A percentile compares a stretch with the other conserved stretches of the same genome.
These are phyloP conservation scores for Leccinum griseonigrum DNA, from an alignment of 1,284 basidiomycete species.

Conservation along the genomic window DNA sequence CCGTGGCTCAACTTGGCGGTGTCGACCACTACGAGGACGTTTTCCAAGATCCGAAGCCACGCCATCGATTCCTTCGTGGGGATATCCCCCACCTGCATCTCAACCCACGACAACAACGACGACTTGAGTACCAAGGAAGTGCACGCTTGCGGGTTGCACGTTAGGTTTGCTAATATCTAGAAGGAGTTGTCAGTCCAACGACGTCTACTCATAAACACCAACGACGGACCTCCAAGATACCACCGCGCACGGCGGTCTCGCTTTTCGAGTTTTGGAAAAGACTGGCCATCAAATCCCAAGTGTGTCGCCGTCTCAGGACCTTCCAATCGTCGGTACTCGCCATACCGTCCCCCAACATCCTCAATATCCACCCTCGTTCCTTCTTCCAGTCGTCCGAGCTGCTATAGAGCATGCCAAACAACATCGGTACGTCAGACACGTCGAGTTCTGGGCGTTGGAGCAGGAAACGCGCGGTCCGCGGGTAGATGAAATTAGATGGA, in stretches of 20 bases:
- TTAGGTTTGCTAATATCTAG: conserved; percentile 71
- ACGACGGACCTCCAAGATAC: conserved; percentile 62
- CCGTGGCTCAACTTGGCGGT: conserved; percentile 45
- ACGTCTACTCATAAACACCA: neutral
- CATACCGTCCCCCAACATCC: conserved; percentile 71
- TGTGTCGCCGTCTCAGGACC: conserved; percentile 77
- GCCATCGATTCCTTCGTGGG: conserved; percentile 42
- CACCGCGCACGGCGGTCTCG: conserved; percentile 53
- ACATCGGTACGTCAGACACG: conserved; percentile 54
- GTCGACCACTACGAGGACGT: conserved; percentile 46
- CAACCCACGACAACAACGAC: conserved; percentile 74
- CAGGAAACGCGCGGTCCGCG: conserved; percentile 53
- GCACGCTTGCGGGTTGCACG: conserved; percentile 62
- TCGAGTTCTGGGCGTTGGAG: conserved; percentile 60
- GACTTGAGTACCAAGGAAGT: conserved; percentile 68
- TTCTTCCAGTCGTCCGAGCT: conserved; percentile 75
- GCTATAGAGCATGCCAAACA: conserved; percentile 79
- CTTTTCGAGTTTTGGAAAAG: conserved; percentile 65
- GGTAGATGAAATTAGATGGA: conserved; percentile 56
- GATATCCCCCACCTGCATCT: conserved; percentile 57
- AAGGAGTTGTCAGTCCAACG: neutral
- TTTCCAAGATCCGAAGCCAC: conserved; percentile 72
- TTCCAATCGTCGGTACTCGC: conserved; percentile 75
- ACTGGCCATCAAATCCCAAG: conserved; percentile 84
- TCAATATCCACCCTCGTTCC: conserved; percentile 86